phyloP scores from a whole-genome alignment of 2,329 filamentous ascomycete genomes.

The Parascedosporium putredinis region DNA sequence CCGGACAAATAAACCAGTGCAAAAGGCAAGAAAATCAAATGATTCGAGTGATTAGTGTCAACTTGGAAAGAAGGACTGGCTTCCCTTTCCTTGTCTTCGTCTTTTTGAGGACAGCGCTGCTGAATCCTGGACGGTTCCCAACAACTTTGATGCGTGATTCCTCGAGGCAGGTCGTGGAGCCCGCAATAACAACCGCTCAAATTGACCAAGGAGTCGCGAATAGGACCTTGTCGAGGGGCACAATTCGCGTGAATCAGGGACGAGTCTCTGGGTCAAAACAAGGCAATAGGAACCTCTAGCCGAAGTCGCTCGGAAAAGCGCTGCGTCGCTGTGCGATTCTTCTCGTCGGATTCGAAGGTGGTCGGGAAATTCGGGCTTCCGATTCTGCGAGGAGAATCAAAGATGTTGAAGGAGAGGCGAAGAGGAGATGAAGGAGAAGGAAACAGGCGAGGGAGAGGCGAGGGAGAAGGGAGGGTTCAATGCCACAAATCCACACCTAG shows the following conservation, averaged over 20 bases:
- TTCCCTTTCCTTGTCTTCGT: background rate
- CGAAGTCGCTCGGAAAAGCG: background rate
- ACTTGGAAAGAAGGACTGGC: background rate
- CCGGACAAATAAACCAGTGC: background rate
- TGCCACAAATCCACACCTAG: background rate
- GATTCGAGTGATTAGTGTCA: background rate
- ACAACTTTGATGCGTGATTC: background rate
- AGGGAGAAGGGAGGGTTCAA: background rate
- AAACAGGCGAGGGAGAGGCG: background rate
- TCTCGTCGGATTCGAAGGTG: background rate
- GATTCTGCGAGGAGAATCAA: background rate
- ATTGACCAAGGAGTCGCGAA: too few species aligned
- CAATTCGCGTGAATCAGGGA: too few species aligned
- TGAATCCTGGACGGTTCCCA: constrained; percentile 6
- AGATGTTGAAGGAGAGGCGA: background rate
- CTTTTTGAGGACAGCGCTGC: constrained; percentile 10
- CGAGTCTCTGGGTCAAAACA: background rate
- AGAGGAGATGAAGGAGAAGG: background rate
- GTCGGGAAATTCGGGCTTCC: background rate
- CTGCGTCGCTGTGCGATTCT: background rate
- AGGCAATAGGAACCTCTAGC: too few species aligned
- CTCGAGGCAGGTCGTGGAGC: background rate
- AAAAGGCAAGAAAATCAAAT: background rate
- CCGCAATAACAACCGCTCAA: too few species aligned
- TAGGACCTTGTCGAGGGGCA: too few species aligned